These are phyloP conservation scores for Triticum turgidum DNA, from an alignment of 176 grass and related monocot species.

Conservation along the genomic window DNA sequence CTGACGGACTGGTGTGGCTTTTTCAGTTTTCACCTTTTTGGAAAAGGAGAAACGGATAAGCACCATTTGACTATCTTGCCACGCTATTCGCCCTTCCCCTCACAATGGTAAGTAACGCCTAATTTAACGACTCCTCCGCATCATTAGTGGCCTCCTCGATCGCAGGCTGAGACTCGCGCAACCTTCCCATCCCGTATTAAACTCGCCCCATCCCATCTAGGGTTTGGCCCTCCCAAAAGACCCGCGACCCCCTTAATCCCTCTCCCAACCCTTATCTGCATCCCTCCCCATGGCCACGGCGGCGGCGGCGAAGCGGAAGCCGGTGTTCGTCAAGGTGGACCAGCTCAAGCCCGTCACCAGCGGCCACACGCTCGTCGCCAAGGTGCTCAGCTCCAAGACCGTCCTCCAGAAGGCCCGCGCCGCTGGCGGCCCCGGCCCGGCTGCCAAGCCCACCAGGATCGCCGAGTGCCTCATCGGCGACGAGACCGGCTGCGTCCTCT, in stretches of 20 bases:
- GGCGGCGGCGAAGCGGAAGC: conserved; percentile 59
- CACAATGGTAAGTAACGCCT: not conserved
- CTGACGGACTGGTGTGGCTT: not conserved
- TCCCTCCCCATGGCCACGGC: conserved; percentile 38
- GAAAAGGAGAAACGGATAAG: conserved; percentile 13
- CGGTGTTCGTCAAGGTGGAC: conserved; percentile 77
- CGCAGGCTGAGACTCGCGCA: not conserved
- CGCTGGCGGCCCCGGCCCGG: conserved; percentile 28
- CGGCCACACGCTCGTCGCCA: conserved; percentile 72
- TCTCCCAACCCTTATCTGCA: not conserved
- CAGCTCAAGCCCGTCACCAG: conserved; percentile 63
- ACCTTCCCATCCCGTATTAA: not conserved
- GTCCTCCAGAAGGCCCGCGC: conserved; percentile 64
- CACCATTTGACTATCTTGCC: not conserved
- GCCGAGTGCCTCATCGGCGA: conserved; percentile 86
- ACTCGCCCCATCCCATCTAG: conserved; percentile 26
- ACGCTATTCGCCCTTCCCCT: not conserved
- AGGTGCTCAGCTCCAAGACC: conserved; percentile 64
- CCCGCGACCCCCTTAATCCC: conserved; percentile 7
- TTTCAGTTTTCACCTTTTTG: not conserved
- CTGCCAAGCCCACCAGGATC: conserved; percentile 48
- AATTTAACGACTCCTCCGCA: conserved; percentile 36
- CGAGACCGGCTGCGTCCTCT: conserved; percentile 74
- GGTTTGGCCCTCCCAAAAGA: conserved; percentile 21
- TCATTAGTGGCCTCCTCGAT: conserved; percentile 40